Percentiles rank a stretch among this genome's conserved stretches.
Evolutionary conservation across 352 stramenopile species (phyloP).

Genomic region (Phytophthora aleatoria): DNA sequence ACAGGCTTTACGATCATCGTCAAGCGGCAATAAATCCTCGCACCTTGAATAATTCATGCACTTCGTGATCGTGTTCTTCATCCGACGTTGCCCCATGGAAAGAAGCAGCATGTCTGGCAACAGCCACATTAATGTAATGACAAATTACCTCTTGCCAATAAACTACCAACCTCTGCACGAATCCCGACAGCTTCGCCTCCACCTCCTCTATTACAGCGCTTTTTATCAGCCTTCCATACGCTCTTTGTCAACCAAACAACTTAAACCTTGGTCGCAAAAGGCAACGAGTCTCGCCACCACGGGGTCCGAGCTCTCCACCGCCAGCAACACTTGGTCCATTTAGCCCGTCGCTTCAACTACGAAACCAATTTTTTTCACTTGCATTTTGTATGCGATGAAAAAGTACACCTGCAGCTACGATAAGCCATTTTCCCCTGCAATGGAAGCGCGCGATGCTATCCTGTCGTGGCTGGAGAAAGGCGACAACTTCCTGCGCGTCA

Average conservation of each 20-base stretch:
- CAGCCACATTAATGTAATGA: background rate
- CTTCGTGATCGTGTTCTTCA: conserved; percentile 46
- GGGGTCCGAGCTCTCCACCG: conserved; percentile 48
- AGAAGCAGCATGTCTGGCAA: conserved; percentile 35
- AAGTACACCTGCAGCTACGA: background rate
- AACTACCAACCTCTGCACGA: conserved; percentile 24
- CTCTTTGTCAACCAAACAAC: background rate
- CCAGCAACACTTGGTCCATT: conserved; percentile 54
- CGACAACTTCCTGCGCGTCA: conserved; percentile 19
- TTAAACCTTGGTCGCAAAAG: conserved; percentile 42
- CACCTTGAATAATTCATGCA: conserved; percentile 55
- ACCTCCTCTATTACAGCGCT: conserved; percentile 27
- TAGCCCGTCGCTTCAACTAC: conserved; percentile 22
- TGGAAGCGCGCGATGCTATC: conserved; percentile 26
- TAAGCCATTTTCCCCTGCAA: background rate
- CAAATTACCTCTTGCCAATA: background rate
- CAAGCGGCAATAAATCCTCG: background rate
- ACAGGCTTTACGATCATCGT: background rate
- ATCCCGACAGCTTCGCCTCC: conserved; percentile 20
- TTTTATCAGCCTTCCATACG: background rate
- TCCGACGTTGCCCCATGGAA: conserved; percentile 42
- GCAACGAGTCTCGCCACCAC: conserved; percentile 45
- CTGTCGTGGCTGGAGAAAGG: conserved; percentile 24
- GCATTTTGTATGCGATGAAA: conserved; percentile 8
- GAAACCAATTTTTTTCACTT: conserved; percentile 8